These are phyloP conservation scores for Rhynchospora tenuis DNA, from an alignment of 176 grass and related monocot species.

Conservation along the genomic window DNA sequence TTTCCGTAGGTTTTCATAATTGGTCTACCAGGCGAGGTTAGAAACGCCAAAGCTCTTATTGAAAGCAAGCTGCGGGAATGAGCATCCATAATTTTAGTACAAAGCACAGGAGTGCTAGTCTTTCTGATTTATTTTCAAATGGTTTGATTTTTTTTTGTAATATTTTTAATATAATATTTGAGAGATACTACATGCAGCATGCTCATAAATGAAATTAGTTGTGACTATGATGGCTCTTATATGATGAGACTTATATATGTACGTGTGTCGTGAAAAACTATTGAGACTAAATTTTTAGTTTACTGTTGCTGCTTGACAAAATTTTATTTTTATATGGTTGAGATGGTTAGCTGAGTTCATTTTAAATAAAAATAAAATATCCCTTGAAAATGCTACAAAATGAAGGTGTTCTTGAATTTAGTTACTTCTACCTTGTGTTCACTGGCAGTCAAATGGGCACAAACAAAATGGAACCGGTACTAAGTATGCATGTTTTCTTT, in stretches of 20 bases:
- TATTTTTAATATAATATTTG: neutral
- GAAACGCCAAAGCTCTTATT: slow-evolving; percentile 67
- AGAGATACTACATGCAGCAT: neutral
- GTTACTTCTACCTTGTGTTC: no score
- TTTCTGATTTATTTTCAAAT: neutral
- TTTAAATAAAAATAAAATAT: neutral
- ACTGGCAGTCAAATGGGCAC: no score
- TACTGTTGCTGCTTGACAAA: neutral
- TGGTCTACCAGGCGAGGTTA: slow-evolving; percentile 64
- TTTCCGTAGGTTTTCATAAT: slow-evolving; percentile 77
- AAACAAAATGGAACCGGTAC: neutral
- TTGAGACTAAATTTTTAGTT: neutral
- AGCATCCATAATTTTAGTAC: neutral
- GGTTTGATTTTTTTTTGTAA: neutral
- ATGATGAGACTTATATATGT: neutral
- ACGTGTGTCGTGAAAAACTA: no score
- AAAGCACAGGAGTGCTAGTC: neutral
- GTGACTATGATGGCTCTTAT: neutral
- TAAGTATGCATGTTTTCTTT: neutral
- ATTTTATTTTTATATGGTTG: neutral
- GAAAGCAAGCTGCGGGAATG: slow-evolving; percentile 49
- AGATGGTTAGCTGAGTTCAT: neutral
- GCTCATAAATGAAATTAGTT: neutral
- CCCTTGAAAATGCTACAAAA: neutral
- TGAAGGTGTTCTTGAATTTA: neutral